A percentile compares a stretch with the other conserved stretches of the same genome.
phyloP scores from a whole-genome alignment of 768 basidiomycete genomes.

The Myochromella boudieri region DNA sequence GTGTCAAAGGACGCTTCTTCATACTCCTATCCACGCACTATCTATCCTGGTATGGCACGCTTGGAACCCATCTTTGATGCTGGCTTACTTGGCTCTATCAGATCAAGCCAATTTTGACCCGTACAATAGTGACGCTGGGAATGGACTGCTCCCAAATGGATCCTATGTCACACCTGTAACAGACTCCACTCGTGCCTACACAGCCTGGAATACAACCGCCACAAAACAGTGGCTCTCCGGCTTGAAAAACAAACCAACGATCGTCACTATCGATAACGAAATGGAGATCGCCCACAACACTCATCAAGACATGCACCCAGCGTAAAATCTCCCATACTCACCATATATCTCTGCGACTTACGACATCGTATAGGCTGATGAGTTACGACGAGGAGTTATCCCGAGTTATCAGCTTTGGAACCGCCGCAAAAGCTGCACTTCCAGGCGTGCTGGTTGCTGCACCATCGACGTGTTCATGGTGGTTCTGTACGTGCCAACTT shows the following conservation, averaged over 20 bases:
- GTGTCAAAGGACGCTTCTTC: slow-evolving; percentile 53
- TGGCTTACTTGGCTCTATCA: slow-evolving; percentile 14
- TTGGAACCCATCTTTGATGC: not conserved
- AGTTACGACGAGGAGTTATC: slow-evolving; percentile 52
- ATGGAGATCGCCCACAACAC: slow-evolving; percentile 55
- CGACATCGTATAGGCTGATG: slow-evolving; percentile 41
- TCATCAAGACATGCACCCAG: slow-evolving; percentile 58
- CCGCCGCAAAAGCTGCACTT: slow-evolving; percentile 41
- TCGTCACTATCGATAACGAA: slow-evolving; percentile 55
- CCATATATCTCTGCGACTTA: not conserved
- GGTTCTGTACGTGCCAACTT: slow-evolving; percentile 36
- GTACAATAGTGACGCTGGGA: slow-evolving; percentile 47
- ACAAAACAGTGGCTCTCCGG: slow-evolving; percentile 45
- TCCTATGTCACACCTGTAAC: slow-evolving; percentile 40
- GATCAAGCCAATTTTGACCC: slow-evolving; percentile 46
- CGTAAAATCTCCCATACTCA: slow-evolving; percentile 22
- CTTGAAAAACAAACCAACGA: slow-evolving; percentile 45
- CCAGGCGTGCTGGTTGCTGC: slow-evolving; percentile 45
- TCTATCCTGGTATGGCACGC: slow-evolving; percentile 39
- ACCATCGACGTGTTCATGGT: slow-evolving; percentile 47
- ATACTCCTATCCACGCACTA: slow-evolving; percentile 45
- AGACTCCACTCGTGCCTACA: slow-evolving; percentile 39
- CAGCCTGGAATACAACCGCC: slow-evolving; percentile 45
- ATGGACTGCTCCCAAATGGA: slow-evolving; percentile 50
- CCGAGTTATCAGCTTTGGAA: slow-evolving; percentile 41